phyloP scores from a whole-genome alignment of 225 moss, liverwort and hornwort genomes.

The Pseudoscleropodium purum region DNA sequence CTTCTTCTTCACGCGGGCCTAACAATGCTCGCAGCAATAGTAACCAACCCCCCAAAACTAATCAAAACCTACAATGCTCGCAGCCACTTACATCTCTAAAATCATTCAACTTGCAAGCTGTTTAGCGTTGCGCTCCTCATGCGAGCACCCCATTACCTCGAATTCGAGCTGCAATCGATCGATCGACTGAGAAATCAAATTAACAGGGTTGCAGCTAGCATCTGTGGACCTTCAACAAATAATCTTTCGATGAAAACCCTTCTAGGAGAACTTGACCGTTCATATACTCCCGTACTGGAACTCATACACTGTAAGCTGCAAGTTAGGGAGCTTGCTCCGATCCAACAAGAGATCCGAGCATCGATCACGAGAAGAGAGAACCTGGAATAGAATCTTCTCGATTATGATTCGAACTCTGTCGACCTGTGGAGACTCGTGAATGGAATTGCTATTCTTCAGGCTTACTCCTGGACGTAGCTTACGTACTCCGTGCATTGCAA shows the following conservation, averaged over 20 bases:
- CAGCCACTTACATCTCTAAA: background rate
- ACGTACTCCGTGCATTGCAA: slow-evolving; percentile 5
- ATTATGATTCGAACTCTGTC: background rate
- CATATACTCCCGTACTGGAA: background rate
- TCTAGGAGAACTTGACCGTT: background rate
- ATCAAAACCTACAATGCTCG: background rate
- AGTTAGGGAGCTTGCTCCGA: background rate
- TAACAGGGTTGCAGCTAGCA: background rate
- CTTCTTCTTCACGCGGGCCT: background rate
- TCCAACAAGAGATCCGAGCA: background rate
- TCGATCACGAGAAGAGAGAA: background rate
- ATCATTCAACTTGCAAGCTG: background rate
- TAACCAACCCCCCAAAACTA: background rate
- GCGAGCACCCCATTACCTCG: background rate
- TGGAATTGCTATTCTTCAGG: background rate
- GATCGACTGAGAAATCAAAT: background rate
- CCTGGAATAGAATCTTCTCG: background rate
- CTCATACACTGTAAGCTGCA: background rate
- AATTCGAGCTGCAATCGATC: background rate
- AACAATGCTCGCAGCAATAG: background rate
- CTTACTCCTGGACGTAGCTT: background rate
- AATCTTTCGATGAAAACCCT: background rate
- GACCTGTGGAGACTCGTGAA: slow-evolving; percentile 3
- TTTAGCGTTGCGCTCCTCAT: background rate
- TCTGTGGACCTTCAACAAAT: background rate